phyloP scores from a whole-genome alignment of 371 early-diverging fungal genomes.

The Nematocida major region DNA sequence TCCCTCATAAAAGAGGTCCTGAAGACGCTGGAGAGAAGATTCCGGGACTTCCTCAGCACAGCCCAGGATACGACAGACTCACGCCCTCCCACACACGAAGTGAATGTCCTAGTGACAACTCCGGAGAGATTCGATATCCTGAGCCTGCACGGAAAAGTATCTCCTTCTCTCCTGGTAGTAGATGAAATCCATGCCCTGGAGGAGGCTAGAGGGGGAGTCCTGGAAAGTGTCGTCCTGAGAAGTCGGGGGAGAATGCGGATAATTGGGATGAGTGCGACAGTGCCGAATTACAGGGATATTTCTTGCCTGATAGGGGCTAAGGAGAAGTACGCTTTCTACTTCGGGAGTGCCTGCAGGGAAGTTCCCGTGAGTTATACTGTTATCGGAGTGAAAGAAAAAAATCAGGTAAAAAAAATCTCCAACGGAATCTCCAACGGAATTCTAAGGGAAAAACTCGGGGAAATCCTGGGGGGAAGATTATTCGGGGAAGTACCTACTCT shows the following conservation, averaged over 20 bases:
- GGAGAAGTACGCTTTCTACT: constrained; percentile 21
- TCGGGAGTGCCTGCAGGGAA: constrained; percentile 18
- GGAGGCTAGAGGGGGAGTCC: constrained; percentile 22
- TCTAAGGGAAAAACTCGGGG: no score
- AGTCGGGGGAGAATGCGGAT: constrained; percentile 22
- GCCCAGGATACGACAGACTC: neutral
- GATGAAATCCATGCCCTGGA: constrained; percentile 54
- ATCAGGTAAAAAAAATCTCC: constrained; percentile 3
- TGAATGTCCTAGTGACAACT: constrained; percentile 46
- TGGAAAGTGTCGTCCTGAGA: constrained; percentile 37
- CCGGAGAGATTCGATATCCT: constrained; percentile 54
- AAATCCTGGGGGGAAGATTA: no score
- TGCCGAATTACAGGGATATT: constrained; percentile 52
- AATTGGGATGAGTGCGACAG: constrained; percentile 49
- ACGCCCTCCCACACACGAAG: neutral
- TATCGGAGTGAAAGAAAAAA: constrained; percentile 19
- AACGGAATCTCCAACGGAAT: no score
- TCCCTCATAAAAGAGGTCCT: constrained; percentile 20
- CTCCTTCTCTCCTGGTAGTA: constrained; percentile 34
- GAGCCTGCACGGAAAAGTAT: constrained; percentile 18
- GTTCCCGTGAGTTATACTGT: constrained; percentile 35
- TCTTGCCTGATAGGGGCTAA: constrained; percentile 14
- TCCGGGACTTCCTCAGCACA: neutral
- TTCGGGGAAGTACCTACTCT: no score
- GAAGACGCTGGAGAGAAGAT: constrained; percentile 1